Conservation (phyloP, 345 rosid species). For the Punica granatum region DNA sequence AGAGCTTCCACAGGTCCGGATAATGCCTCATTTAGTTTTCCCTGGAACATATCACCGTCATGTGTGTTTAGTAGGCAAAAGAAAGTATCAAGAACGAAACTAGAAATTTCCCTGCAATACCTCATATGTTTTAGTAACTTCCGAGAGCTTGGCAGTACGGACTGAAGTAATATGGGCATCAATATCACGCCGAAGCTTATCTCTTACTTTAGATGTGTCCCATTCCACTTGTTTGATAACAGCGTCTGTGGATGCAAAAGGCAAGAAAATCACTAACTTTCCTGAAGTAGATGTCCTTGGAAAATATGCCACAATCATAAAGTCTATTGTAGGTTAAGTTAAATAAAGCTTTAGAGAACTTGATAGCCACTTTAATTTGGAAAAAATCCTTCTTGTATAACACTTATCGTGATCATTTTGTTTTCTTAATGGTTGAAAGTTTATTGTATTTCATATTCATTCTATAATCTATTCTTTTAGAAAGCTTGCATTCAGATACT, state of each 20-base stretch:
- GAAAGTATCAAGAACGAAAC: neutral
- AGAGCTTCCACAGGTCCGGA: constrained; percentile 92
- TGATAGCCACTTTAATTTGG: neutral
- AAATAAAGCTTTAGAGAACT: neutral
- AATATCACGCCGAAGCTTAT: constrained; percentile 77
- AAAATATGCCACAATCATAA: neutral
- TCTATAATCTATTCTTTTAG: neutral
- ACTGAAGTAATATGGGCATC: constrained; percentile 83
- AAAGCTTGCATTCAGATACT: neutral
- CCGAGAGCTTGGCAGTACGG: constrained; percentile 71
- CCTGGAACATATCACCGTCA: constrained; percentile 28
- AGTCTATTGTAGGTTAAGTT: neutral
- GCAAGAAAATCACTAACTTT: neutral
- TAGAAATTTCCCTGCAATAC: constrained; percentile 19
- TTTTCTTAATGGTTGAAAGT: neutral
- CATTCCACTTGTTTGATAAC: constrained; percentile 79
- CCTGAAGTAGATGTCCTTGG: neutral
- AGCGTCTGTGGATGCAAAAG: constrained; percentile 48
- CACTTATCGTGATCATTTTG: neutral
- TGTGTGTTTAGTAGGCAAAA: neutral
- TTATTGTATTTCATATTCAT: neutral
- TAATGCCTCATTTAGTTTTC: constrained; percentile 62
- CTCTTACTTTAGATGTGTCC: constrained; percentile 73
- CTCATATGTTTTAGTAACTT: constrained; percentile 67
- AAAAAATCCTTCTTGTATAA: neutral